Percentiles rank a stretch among this genome's conserved stretches.
These are phyloP conservation scores for Ceriops decandra DNA, from an alignment of 345 rosid genomes.

Conservation along the genomic window DNA sequence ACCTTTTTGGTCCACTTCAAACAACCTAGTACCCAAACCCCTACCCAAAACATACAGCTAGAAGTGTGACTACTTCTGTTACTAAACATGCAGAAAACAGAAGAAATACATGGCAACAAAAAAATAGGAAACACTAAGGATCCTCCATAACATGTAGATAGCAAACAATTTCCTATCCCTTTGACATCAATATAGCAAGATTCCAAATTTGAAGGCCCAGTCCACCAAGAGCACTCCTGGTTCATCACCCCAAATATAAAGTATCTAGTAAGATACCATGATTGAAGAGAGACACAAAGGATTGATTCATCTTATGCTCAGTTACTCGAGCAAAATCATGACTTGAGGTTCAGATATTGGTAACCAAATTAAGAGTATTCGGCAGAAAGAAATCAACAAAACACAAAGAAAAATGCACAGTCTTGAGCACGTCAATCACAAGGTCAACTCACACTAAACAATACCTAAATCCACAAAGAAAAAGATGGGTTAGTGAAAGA, in stretches of 20 bases:
- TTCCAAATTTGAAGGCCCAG: neutral
- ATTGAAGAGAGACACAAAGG: neutral
- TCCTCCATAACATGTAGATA: neutral
- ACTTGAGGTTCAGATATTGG: neutral
- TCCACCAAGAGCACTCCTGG: neutral
- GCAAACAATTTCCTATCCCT: neutral
- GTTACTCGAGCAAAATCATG: neutral
- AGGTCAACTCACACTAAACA: neutral
- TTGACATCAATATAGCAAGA: neutral
- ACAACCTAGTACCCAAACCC: conserved; percentile 15
- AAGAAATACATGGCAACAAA: neutral
- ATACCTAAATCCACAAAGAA: neutral
- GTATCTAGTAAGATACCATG: neutral
- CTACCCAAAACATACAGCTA: conserved; percentile 12
- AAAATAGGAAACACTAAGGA: neutral
- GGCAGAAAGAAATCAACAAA: conserved; percentile 6
- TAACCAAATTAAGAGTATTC: neutral
- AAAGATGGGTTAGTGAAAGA: too few relatives aligned
- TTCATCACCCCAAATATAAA: neutral
- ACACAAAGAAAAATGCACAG: neutral
- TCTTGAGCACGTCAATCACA: conserved; percentile 2
- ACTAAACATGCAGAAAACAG: neutral
- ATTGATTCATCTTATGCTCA: neutral
- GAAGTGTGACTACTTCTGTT: neutral
- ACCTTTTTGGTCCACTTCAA: conserved; percentile 14